phyloP scores from a whole-genome alignment of 768 basidiomycete species.

The Thelephora aurantiotincta region DNA sequence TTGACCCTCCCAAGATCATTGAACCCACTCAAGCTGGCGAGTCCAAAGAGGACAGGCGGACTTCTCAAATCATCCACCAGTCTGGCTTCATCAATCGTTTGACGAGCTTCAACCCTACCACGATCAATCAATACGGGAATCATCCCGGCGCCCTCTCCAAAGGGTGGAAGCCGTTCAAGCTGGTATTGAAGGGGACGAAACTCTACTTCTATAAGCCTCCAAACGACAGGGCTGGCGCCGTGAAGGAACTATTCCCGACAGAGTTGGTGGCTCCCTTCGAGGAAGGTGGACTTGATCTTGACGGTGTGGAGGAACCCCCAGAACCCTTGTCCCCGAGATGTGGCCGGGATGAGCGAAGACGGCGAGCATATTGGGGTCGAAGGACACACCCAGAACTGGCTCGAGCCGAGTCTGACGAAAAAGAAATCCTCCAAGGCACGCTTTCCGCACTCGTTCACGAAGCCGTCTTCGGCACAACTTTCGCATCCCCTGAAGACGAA shows the following conservation, averaged over 20 bases:
- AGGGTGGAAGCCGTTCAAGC: constrained; percentile 80
- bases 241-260: constrained; percentile 66
- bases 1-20: constrained; percentile 35
- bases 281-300: constrained; percentile 26
- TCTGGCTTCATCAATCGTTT: constrained; percentile 68
- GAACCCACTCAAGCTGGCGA: constrained; percentile 25
- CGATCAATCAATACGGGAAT: constrained; percentile 14
- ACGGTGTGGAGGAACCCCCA: constrained; percentile 10
- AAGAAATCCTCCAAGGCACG: constrained; percentile 43
- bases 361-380: constrained; percentile 67
- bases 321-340: constrained; percentile 11
- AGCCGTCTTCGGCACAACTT: constrained; percentile 64
- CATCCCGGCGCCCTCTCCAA: constrained; percentile 25
- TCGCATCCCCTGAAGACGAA: constrained; percentile 13
- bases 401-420: constrained; percentile 17
- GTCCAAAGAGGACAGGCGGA: constrained; percentile 30
- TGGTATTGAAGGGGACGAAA: constrained; percentile 74
- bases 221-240: constrained; percentile 41
- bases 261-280: constrained; percentile 39
- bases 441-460: constrained; percentile 76
- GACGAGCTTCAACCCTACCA: constrained; percentile 30
- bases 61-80: constrained; percentile 69
- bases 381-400: constrained; percentile 59
- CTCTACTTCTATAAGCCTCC: constrained; percentile 81
- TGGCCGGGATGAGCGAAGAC: constrained; percentile 27